These are phyloP conservation scores for Geotrichum reessii DNA, from an alignment of 1,139 yeast species.

Conservation along the genomic window DNA sequence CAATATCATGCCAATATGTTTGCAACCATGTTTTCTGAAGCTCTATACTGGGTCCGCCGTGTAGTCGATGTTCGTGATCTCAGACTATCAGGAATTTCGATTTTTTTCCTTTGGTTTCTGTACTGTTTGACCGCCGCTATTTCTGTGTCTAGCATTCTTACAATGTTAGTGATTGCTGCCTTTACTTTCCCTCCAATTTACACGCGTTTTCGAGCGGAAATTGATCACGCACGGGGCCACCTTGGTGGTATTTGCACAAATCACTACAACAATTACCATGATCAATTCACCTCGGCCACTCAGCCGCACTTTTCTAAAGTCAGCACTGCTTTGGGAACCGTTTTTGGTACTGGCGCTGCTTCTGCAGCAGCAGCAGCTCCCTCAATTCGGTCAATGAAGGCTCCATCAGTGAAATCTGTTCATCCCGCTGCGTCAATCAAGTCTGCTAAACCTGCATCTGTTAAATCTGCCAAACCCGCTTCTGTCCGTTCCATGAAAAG, in stretches of 20 bases:
- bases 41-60: conserved; percentile 45
- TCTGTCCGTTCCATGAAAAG: conserved; percentile 4
- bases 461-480: conserved; percentile 11
- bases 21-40: conserved; percentile 31
- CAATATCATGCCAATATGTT: conserved; percentile 32
- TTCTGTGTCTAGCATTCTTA: conserved; percentile 62
- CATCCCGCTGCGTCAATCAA: conserved; percentile 9
- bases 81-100: conserved; percentile 66
- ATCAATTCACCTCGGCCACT: conserved; percentile 44
- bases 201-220: conserved; percentile 66
- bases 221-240: conserved; percentile 66
- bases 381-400: conserved; percentile 15
- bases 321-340: conserved; percentile 21
- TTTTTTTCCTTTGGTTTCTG: conserved; percentile 56
- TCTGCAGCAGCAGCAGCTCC: conserved; percentile 24
- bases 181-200: conserved; percentile 77
- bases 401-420: conserved; percentile 11
- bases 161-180: conserved; percentile 52
- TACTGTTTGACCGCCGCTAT: conserved; percentile 73
- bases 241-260: conserved; percentile 52
- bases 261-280: conserved; percentile 50
- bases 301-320: conserved; percentile 41
- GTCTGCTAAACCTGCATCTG: conserved; percentile 11
- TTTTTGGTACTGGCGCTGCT: conserved; percentile 29
- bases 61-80: conserved; percentile 62